Evolutionary conservation across 2,329 filamentous ascomycete genomes (phyloP).

Genomic region (Bipolaris oryzae): DNA sequence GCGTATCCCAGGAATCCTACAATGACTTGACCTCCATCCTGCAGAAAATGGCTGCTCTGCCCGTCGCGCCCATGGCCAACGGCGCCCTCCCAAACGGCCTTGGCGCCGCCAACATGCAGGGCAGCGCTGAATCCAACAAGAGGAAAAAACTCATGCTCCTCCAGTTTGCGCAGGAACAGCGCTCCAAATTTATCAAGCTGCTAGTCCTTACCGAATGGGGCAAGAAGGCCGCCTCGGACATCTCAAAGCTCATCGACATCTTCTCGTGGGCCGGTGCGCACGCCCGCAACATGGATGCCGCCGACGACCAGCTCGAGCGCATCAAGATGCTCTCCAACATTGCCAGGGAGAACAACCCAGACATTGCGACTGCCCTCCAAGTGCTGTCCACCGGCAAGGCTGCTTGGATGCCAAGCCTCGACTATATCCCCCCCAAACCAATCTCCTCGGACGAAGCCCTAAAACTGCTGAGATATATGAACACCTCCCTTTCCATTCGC

Average conservation of each 20-base stretch:
- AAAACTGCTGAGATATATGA: slow-evolving; percentile 77
- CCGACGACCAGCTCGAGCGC: slow-evolving; percentile 66
- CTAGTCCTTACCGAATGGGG: slow-evolving; percentile 90
- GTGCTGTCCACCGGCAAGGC: slow-evolving; percentile 79
- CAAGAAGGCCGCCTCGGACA: slow-evolving; percentile 67
- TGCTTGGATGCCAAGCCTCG: slow-evolving; percentile 79
- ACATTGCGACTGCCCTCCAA: slow-evolving; percentile 87
- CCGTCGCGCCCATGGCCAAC: slow-evolving; percentile 62
- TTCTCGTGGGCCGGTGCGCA: slow-evolving; percentile 68
- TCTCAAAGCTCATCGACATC: slow-evolving; percentile 88
- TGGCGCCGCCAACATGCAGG: slow-evolving; percentile 36
- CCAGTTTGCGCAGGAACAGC: slow-evolving; percentile 77
- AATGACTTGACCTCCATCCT: slow-evolving; percentile 76
- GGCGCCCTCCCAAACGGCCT: slow-evolving; percentile 48
- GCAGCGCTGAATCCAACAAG: slow-evolving; percentile 38
- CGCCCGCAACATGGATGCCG: slow-evolving; percentile 37
- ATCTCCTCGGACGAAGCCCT: slow-evolving; percentile 75
- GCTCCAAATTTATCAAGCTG: slow-evolving; percentile 90
- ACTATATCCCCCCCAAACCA: slow-evolving; percentile 75
- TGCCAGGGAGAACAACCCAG: slow-evolving; percentile 84
- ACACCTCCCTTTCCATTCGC: slow-evolving; percentile 80
- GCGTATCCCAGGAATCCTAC: slow-evolving; percentile 83
- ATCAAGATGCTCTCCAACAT: slow-evolving; percentile 74
- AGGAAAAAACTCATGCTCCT: slow-evolving; percentile 76
- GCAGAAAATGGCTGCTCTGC: slow-evolving; percentile 70